A percentile compares a stretch with the other conserved stretches of the same genome.
phyloP scores from a whole-genome alignment of 2,329 filamentous ascomycete species.

The Penicillium hordei region DNA sequence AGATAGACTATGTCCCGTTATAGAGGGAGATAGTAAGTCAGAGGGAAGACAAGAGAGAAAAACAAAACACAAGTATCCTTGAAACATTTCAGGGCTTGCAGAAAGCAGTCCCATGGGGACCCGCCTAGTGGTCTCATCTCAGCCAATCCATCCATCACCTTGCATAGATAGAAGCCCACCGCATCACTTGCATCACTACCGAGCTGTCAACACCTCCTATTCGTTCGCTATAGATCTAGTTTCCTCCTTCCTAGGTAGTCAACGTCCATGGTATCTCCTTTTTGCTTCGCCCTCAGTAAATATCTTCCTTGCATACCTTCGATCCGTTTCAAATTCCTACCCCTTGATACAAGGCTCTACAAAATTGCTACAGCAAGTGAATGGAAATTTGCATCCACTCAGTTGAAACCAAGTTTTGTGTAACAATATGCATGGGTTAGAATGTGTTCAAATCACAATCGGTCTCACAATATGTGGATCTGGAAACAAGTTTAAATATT shows the following conservation, averaged over 20 bases:
- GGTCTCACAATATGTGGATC: neutral
- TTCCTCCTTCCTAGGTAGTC: neutral
- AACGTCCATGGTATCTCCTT: neutral
- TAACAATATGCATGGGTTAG: neutral
- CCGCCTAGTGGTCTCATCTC: neutral
- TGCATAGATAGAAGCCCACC: neutral
- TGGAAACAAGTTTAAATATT: neutral
- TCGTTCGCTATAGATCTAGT: neutral
- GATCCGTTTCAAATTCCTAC: neutral
- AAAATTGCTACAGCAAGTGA: neutral
- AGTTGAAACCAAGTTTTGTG: neutral
- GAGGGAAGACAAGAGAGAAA: neutral
- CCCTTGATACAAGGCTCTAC: neutral
- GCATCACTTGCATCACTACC: neutral
- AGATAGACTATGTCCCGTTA: neutral
- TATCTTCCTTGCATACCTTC: conserved; percentile 6
- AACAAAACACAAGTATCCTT: neutral
- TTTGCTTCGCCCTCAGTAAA: neutral
- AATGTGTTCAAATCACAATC: neutral
- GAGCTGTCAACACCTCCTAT: neutral
- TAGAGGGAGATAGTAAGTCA: neutral
- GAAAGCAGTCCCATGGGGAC: neutral
- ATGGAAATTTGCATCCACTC: neutral
- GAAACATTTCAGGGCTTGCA: neutral
- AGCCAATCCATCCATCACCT: neutral